Evolutionary conservation across 352 stramenopile genomes (phyloP).

Genomic region (Pythium aquatile): DNA sequence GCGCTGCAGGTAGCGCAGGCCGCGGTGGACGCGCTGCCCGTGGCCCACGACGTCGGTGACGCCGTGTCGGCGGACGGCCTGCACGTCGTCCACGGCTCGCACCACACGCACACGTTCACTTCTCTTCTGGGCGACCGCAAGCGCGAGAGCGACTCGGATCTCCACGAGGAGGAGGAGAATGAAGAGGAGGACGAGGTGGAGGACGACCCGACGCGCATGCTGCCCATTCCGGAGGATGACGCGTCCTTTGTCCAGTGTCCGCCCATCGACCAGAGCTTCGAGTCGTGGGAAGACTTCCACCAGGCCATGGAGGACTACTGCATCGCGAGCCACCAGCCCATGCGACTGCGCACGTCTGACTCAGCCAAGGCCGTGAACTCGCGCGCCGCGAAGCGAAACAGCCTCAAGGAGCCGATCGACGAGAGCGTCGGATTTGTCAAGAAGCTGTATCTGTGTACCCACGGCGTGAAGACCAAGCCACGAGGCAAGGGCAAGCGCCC

Average conservation of each 20-base stretch:
- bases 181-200: constrained; percentile 47
- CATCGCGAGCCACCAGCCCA: constrained; percentile 69
- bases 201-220: constrained; percentile 33
- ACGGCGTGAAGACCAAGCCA: constrained; percentile 83
- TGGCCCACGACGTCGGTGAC: constrained; percentile 22
- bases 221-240: constrained; percentile 59
- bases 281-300: constrained; percentile 85
- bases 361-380: constrained; percentile 79
- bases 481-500: constrained; percentile 77
- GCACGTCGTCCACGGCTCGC: constrained; percentile 24
- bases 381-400: constrained; percentile 79
- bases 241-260: constrained; percentile 65
- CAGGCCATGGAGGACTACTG: constrained; percentile 80
- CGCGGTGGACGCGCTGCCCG: constrained; percentile 14
- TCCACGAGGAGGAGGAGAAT: constrained; percentile 52
- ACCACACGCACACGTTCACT: constrained; percentile 41
- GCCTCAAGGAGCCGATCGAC: constrained; percentile 81
- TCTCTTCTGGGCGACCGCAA: constrained; percentile 63
- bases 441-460: constrained; percentile 82
- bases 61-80: constrained; percentile 24
- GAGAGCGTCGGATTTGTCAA: constrained; percentile 84
- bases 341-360: constrained; percentile 77
- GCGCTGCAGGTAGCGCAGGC: constrained; percentile 18
- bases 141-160: constrained; percentile 51
- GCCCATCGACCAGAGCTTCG: constrained; percentile 71